Conservation (phyloP, 805 yeast species). For the Candida maris region DNA sequence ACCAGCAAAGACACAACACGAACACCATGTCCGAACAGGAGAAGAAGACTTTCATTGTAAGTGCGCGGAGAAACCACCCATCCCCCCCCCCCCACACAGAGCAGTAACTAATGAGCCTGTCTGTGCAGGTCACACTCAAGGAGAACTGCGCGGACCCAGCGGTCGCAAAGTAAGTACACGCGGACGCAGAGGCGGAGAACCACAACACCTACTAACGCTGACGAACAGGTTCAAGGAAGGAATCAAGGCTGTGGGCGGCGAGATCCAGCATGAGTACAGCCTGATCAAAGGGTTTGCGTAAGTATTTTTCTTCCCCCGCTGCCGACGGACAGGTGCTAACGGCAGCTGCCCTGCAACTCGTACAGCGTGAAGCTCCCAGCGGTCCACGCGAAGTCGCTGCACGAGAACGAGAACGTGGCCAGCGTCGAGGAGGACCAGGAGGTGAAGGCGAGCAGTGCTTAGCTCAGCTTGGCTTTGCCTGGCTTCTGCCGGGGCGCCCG, state of each 20-base stretch:
- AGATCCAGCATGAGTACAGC: slow-evolving; percentile 54
- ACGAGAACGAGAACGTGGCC: slow-evolving; percentile 49
- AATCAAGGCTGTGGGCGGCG: slow-evolving; percentile 53
- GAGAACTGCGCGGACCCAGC: slow-evolving; percentile 34
- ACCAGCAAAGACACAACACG: slow-evolving; percentile 1
- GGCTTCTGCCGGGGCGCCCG: no score
- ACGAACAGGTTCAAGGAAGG: slow-evolving; percentile 41
- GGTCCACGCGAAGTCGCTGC: slow-evolving; percentile 44
- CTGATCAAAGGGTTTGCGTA: slow-evolving; percentile 65
- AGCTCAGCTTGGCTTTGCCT: no score
- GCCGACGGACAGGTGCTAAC: not conserved
- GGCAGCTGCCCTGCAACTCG: not conserved
- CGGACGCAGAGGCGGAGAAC: not conserved
- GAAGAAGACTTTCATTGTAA: slow-evolving; percentile 32
- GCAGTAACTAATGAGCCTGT: no score
- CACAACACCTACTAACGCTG: no score
- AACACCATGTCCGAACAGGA: slow-evolving; percentile 17
- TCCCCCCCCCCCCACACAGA: no score
- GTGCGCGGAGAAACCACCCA: slow-evolving; percentile 15
- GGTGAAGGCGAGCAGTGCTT: slow-evolving; percentile 39
- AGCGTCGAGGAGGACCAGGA: slow-evolving; percentile 66
- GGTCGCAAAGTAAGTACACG: slow-evolving; percentile 23
- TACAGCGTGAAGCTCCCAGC: slow-evolving; percentile 50
- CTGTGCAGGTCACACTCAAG: slow-evolving; percentile 35
- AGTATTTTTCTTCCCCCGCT: slow-evolving; percentile 10